These are phyloP conservation scores for Pestalotiopsis sp. DNA, from an alignment of 2,329 filamentous ascomycete species.

Conservation along the genomic window DNA sequence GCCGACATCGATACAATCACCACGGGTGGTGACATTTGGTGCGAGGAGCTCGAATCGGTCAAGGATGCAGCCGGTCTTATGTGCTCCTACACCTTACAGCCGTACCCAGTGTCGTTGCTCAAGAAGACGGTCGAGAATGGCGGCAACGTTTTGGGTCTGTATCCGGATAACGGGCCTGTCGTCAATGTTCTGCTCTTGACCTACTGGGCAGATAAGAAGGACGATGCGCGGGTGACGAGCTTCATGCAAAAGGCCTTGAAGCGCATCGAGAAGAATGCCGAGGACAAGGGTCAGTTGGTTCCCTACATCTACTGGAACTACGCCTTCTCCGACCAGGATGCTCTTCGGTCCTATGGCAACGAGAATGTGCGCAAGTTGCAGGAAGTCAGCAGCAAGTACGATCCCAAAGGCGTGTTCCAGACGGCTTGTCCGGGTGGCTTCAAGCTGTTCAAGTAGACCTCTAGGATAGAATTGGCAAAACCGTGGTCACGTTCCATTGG, in stretches of 20 bases:
- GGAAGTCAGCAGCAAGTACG: not conserved
- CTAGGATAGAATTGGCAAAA: not conserved
- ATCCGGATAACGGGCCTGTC: not conserved
- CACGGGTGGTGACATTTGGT: not conserved
- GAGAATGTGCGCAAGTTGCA: not conserved
- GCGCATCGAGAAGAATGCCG: not conserved
- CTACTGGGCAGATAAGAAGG: not conserved
- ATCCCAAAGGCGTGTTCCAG: not conserved
- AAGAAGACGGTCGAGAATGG: not conserved
- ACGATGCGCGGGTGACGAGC: not conserved
- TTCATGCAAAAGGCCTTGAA: not conserved
- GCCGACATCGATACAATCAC: not conserved
- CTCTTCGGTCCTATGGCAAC: not conserved
- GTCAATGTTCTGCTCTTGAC: not conserved
- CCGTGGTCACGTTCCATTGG: too few species aligned
- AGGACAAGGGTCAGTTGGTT: not conserved
- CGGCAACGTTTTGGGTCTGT: slow-evolving; percentile 2
- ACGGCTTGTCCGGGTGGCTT: not conserved
- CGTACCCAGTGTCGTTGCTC: not conserved
- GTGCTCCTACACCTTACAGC: slow-evolving; percentile 1
- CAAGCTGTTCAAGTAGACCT: not conserved
- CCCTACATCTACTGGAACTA: not conserved
- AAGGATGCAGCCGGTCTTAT: not conserved
- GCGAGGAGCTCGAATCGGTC: not conserved
- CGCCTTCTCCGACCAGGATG: not conserved